Conservation (phyloP, 345 rosid genomes). For the Salix viminalis region DNA sequence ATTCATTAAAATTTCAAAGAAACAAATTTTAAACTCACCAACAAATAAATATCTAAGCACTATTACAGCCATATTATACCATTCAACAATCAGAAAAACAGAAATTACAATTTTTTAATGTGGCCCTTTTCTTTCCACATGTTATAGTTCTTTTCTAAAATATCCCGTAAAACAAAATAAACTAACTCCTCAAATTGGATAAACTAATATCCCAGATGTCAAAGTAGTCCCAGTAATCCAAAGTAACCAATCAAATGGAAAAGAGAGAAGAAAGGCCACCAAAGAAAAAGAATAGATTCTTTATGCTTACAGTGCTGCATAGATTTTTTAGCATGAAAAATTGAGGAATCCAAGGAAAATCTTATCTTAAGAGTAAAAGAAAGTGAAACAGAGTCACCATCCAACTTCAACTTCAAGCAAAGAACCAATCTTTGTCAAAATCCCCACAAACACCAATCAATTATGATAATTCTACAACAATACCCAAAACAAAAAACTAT, state of each 20-base stretch:
- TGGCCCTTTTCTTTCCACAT: background rate
- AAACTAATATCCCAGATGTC: background rate
- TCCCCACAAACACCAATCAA: conserved; percentile 15
- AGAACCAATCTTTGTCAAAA: conserved; percentile 2
- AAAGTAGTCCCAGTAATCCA: background rate
- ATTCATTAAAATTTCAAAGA: background rate
- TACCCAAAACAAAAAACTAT: background rate
- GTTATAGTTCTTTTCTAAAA: background rate
- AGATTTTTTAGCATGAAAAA: background rate
- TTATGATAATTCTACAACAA: background rate
- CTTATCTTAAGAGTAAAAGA: conserved; percentile 16
- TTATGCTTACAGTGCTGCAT: background rate
- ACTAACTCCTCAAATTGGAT: background rate
- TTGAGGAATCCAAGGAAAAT: conserved; percentile 33
- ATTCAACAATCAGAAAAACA: background rate
- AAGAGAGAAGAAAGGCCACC: conserved; percentile 11
- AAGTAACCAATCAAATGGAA: conserved; percentile 23
- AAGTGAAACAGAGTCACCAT: conserved; percentile 4
- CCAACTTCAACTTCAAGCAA: background rate
- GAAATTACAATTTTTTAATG: background rate
- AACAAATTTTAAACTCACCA: background rate
- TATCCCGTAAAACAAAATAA: background rate
- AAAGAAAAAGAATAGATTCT: background rate
- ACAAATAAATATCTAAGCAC: background rate
- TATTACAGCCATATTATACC: background rate